Percentiles rank a stretch among this genome's conserved stretches.
These are phyloP conservation scores for Salix purpurea DNA, from an alignment of 345 rosid species.

Conservation along the genomic window DNA sequence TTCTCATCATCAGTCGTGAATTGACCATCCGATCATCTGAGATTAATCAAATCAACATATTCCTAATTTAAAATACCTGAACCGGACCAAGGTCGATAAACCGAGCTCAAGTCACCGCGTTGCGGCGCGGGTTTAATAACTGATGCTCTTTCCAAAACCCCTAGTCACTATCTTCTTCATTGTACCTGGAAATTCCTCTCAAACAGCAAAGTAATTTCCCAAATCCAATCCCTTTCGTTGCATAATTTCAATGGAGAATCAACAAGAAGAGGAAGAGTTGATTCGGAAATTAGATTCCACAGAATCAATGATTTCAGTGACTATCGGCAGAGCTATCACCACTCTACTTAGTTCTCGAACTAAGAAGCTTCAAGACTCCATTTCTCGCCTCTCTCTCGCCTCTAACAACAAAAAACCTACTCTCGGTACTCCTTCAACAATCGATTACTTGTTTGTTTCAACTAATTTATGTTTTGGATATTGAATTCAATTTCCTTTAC, in stretches of 20 bases:
- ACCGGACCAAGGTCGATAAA: no score
- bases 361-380: constrained; percentile 56
- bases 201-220: not conserved
- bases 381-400: constrained; percentile 43
- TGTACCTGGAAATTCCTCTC: not conserved
- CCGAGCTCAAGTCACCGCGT: no score
- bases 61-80: no score
- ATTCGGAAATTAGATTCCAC: constrained; percentile 41
- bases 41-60: no score
- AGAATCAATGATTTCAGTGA: constrained; percentile 54
- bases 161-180: not conserved
- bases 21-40: no score
- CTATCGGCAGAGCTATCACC: constrained; percentile 56
- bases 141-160: no score
- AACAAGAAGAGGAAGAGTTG: constrained; percentile 31
- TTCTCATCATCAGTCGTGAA: no score
- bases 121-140: no score
- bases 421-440: constrained; percentile 30
- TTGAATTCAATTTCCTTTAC: not conserved
- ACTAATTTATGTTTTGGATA: no score
- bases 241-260: constrained; percentile 25
- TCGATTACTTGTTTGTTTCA: not conserved
- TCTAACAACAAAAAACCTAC: constrained; percentile 29
- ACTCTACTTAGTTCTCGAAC: constrained; percentile 62
- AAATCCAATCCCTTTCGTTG: not conserved